Percentiles rank a stretch among this genome's conserved stretches.
phyloP scores from a whole-genome alignment of 768 basidiomycete species.

The Tylopilus sp. region DNA sequence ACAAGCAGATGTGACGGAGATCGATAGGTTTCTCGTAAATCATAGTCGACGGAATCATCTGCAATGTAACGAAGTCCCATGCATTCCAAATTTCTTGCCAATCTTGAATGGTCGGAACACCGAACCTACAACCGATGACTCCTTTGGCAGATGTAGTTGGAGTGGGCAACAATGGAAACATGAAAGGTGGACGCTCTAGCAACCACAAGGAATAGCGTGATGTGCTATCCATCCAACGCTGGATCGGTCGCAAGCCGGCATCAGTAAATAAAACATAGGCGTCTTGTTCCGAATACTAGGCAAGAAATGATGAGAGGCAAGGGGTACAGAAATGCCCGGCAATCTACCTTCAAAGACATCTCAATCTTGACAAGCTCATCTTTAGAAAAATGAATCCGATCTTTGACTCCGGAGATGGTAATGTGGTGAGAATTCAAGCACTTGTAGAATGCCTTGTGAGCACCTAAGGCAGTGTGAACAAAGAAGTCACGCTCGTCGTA shows the following conservation, averaged over 20 bases:
- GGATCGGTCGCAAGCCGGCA: constrained; percentile 77
- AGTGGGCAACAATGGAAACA: constrained; percentile 60
- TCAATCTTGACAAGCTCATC: constrained; percentile 86
- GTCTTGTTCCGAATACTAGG: constrained; percentile 77
- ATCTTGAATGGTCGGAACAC: constrained; percentile 69
- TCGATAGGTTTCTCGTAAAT: constrained; percentile 90
- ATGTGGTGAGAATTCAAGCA: constrained; percentile 62
- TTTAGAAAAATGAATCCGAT: constrained; percentile 52
- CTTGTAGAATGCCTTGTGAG: constrained; percentile 82
- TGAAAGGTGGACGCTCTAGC: constrained; percentile 80
- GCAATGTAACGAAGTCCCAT: constrained; percentile 83
- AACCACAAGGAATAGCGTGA: constrained; percentile 84
- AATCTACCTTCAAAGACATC: constrained; percentile 77
- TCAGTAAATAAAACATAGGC: constrained; percentile 65
- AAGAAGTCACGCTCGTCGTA: background rate
- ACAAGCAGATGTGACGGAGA: constrained; percentile 93
- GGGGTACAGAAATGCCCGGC: background rate
- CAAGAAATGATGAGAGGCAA: background rate
- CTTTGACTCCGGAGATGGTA: constrained; percentile 42
- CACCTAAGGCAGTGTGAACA: constrained; percentile 43
- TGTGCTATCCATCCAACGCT: constrained; percentile 77
- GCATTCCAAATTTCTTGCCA: constrained; percentile 84
- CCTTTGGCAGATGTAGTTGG: constrained; percentile 27
- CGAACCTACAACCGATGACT: constrained; percentile 39
- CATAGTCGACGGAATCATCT: constrained; percentile 87